A percentile compares a stretch with the other conserved stretches of the same genome.
phyloP scores from a whole-genome alignment of 352 stramenopile species.

The Phytophthora melonis region DNA sequence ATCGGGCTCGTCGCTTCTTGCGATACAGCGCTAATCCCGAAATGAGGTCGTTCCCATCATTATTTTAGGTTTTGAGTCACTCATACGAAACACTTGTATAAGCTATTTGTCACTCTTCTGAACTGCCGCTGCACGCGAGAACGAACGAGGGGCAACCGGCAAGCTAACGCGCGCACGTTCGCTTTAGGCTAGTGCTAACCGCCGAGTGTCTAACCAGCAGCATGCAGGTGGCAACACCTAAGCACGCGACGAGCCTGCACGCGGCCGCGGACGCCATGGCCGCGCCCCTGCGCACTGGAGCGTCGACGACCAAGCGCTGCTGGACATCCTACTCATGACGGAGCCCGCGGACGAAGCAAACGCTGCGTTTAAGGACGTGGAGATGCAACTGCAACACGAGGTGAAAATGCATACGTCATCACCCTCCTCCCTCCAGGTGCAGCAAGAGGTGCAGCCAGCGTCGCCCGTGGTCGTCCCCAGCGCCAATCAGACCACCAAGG shows the following conservation, averaged over 20 bases:
- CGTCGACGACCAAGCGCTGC: constrained; percentile 46
- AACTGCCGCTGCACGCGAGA: not conserved
- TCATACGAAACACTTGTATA: too few relatives aligned
- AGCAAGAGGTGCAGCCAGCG: constrained; percentile 12
- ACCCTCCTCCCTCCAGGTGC: not conserved
- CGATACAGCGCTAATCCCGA: too few relatives aligned
- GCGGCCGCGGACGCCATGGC: not conserved
- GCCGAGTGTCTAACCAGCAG: not conserved
- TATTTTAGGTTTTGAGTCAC: too few relatives aligned
- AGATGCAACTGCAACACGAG: constrained; percentile 17
- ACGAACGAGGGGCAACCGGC: not conserved
- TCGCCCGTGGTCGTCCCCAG: constrained; percentile 11
- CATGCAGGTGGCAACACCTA: constrained; percentile 37
- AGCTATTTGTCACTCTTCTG: too few relatives aligned
- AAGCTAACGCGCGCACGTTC: not conserved
- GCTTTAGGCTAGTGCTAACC: constrained; percentile 1
- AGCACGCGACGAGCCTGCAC: not conserved
- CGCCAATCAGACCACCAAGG: not conserved
- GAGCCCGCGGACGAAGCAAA: constrained; percentile 17
- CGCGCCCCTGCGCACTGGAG: constrained; percentile 27
- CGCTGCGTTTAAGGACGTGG: constrained; percentile 10
- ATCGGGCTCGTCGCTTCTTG: too few relatives aligned
- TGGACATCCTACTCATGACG: constrained; percentile 41
- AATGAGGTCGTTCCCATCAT: too few relatives aligned
- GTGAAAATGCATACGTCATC: constrained; percentile 3